A percentile compares a stretch with the other conserved stretches of the same genome.
These are phyloP conservation scores for Plasmodium blacklocki DNA, from an alignment of 169 alveolate genomes.

Conservation along the genomic window DNA sequence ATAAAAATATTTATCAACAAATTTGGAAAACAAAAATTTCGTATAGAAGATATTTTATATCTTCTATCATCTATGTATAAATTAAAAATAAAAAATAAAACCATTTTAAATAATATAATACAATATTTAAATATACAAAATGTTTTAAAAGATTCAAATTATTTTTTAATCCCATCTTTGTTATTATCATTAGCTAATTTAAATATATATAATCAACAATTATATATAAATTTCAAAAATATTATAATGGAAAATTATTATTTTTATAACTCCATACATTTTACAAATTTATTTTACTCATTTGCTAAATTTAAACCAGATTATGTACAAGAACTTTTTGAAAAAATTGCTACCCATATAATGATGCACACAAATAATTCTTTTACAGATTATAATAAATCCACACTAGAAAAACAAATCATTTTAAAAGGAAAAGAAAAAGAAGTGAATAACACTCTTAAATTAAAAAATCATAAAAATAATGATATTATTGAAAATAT, in stretches of 20 bases:
- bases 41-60: constrained; percentile 35
- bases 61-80: constrained; percentile 31
- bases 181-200: constrained; percentile 34
- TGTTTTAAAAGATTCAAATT: constrained; percentile 17
- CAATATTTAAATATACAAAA: constrained; percentile 27
- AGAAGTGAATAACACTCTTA: neutral
- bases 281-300: constrained; percentile 51
- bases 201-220: constrained; percentile 39
- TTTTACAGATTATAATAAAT: no score
- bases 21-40: constrained; percentile 7
- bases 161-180: constrained; percentile 41
- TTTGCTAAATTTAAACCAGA: constrained; percentile 48
- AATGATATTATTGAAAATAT: neutral
- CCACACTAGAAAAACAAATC: neutral
- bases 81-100: constrained; percentile 28
- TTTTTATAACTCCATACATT: constrained; percentile 58
- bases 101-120: constrained; percentile 13
- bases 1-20: constrained; percentile 14
- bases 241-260: constrained; percentile 42
- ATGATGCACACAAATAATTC: neutral
- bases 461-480: neutral
- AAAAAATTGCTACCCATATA: constrained; percentile 23
- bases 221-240: constrained; percentile 30
- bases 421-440: neutral
- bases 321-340: constrained; percentile 36